Conservation (phyloP, 192 early-diverging fungal genomes). For the Coemansia nantahalensis region DNA sequence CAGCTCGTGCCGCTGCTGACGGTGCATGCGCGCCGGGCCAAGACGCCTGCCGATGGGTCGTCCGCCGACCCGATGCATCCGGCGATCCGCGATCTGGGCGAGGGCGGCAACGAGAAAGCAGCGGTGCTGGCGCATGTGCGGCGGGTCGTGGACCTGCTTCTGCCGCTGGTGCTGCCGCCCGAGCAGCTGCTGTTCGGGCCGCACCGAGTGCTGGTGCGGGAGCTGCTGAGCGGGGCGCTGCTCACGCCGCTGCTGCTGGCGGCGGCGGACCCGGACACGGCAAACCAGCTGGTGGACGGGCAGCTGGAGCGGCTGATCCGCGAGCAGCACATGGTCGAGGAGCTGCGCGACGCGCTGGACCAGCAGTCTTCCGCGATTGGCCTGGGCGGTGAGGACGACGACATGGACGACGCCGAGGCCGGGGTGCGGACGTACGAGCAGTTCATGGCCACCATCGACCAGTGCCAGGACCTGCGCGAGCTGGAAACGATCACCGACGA, state of each 20-base stretch:
- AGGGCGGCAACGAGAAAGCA: neutral
- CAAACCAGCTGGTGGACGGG: constrained; percentile 76
- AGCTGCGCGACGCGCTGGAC: constrained; percentile 65
- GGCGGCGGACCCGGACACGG: constrained; percentile 81
- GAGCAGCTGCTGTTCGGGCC: constrained; percentile 58
- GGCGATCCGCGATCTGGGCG: constrained; percentile 4
- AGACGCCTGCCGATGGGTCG: constrained; percentile 49
- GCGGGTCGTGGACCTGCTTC: constrained; percentile 55
- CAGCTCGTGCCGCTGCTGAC: constrained; percentile 71
- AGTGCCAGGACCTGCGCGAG: constrained; percentile 60
- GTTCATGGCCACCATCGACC: constrained; percentile 70
- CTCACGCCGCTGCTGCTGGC: constrained; percentile 66
- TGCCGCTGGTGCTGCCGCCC: constrained; percentile 64
- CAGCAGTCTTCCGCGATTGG: constrained; percentile 50
- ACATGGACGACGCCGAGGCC: constrained; percentile 1
- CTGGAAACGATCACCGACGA: constrained; percentile 66
- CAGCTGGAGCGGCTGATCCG: constrained; percentile 52
- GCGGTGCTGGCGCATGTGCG: constrained; percentile 65
- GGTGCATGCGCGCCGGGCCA: constrained; percentile 59
- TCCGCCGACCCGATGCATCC: constrained; percentile 37
- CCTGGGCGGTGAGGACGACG: neutral
- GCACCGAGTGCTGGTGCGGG: constrained; percentile 66
- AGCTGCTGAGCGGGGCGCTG: constrained; percentile 69
- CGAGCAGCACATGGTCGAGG: constrained; percentile 66
- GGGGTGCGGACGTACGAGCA: constrained; percentile 62